Conservation (phyloP, 768 basidiomycete species). For the Termitomyces sp. region DNA sequence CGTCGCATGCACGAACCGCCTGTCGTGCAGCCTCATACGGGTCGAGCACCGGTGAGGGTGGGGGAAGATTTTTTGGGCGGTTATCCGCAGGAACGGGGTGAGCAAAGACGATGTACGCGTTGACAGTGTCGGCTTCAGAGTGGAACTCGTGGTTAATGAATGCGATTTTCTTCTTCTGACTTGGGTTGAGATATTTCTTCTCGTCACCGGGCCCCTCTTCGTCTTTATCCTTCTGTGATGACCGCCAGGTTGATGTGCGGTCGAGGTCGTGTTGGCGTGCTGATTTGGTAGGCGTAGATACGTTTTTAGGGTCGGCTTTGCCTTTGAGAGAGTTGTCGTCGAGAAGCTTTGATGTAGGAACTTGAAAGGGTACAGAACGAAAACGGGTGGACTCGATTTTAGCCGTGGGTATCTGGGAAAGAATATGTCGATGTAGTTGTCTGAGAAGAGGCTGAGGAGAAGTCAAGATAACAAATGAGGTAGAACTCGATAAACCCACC, state of each 20-base stretch:
- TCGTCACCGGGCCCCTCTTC: slow-evolving; percentile 37
- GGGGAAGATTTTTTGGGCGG: slow-evolving; percentile 47
- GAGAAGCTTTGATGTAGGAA: slow-evolving; percentile 64
- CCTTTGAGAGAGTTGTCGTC: slow-evolving; percentile 29
- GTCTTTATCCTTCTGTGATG: slow-evolving; percentile 31
- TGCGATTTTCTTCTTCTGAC: slow-evolving; percentile 89
- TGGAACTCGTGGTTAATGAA: slow-evolving; percentile 95
- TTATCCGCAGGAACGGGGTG: slow-evolving; percentile 41
- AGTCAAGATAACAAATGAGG: background rate
- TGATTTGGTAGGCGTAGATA: slow-evolving; percentile 22
- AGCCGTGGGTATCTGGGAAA: slow-evolving; percentile 62
- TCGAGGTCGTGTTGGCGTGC: slow-evolving; percentile 47
- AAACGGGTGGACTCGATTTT: slow-evolving; percentile 92
- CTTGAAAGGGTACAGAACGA: slow-evolving; percentile 88
- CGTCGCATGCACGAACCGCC: slow-evolving; percentile 58
- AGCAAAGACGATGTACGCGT: slow-evolving; percentile 91
- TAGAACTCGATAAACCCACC: slow-evolving; percentile 36
- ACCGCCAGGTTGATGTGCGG: slow-evolving; percentile 56
- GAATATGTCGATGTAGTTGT: slow-evolving; percentile 70
- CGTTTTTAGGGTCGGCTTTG: slow-evolving; percentile 23
- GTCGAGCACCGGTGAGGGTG: slow-evolving; percentile 43
- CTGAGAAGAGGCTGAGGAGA: slow-evolving; percentile 60
- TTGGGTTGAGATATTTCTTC: slow-evolving; percentile 69
- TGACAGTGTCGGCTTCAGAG: slow-evolving; percentile 63
- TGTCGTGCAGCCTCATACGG: slow-evolving; percentile 65